Base-by-base conservation (phyloP, 2,329 filamentous ascomycete species). In the Ascochyta lentis region DNA sequence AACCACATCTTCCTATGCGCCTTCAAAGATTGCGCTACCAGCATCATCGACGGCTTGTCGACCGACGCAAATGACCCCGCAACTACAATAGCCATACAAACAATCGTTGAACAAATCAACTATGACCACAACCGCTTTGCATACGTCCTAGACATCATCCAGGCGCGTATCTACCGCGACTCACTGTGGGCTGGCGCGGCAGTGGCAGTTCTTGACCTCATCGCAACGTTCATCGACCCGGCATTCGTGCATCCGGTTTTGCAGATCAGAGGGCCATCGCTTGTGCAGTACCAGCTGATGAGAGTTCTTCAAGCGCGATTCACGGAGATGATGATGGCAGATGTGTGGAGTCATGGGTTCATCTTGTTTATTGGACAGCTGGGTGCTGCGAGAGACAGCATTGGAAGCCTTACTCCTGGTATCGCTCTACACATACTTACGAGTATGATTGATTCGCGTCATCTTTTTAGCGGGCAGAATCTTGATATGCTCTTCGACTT, bases 401-500 rank as follows among this genome's bases (percentile, higher is more conserved):
- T 48, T 4, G 49, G 35, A 9, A 40, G 37, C 8, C 42, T 43
- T 1, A 54, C 46, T 1, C 40, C 55, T 2, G 35, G 29, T 1
- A 48, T 58, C 16, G 31, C 35, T 7, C 33, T 54, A 4, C 13
- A 51, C 22, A 37, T 58, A 12, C 1, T 58, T 8, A 33, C 31
- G 3, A 6, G 37, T 7, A 54, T 58, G 50, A 15, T 58, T 1
- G n/a, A 16, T 1, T 50, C 55, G 5, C 3, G 3, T 13, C 12
- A 19, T 3, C 38, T 50, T 1, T 29, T 44, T n/a, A 10, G n/a
- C 5, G 27, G 31, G 24, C 37, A 50, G 2, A 54, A 54, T 13
- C 41, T 58, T 8, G 46, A 50, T 16, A 23, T 53, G 3, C 38
- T 53, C 23, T n/a, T 58, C 6, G 42, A 37, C 23, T 44, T 51